Evolutionary conservation across 1,139 yeast species (phyloP), one percentile per base, ranked within the genome.

Genomic region (Blastobotrys raffinosifermentans): DNA sequence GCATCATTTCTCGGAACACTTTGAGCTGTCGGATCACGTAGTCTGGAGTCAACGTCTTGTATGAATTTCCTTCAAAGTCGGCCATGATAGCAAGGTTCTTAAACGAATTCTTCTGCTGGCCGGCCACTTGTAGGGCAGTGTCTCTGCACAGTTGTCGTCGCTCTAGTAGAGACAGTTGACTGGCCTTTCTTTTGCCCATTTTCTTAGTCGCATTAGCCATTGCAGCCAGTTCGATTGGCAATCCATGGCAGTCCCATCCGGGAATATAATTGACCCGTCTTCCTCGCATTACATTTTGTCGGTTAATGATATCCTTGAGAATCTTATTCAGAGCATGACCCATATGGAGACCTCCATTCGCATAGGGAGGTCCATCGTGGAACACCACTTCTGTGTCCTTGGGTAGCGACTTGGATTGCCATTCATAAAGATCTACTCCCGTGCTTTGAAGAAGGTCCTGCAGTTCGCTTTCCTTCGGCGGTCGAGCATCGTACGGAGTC

Each of bases 231-330:
- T 91, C 99, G 45, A 91, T 91, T 1, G 99, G 99, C 22, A 91
- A 66, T 0, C 99, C 99, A 63, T 91, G 99, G 55, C 98, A 91
- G 58, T 91, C 99, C 97, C 98, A 91, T 1, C 99, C 99, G 0
- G 97, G 96, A 32, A 72, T 70, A 54, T 85, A 91, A 39, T 72
- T 67, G 4, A 91, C 75, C 32, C 69, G 68, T 44, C 75, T 72
- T 17, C 87, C 82, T 31, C 67, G 61, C 33, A 81, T 60, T 29
- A 89, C 63, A 53, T 85, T 78, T 50, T 69, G 80, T 37, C 99
- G 67, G 47, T 77, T 77, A 38, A 89, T 76, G 37, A 91, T 77
- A 60, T 91, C 99, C 58, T 91, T 91, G 39, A 86, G 61, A 17
- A 87, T 74, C 55, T 91, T 91, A 62, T 91, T 91, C 53, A 91